Conservation (phyloP, 225 moss, liverwort and hornwort species). For the Polytrichum formosum region DNA sequence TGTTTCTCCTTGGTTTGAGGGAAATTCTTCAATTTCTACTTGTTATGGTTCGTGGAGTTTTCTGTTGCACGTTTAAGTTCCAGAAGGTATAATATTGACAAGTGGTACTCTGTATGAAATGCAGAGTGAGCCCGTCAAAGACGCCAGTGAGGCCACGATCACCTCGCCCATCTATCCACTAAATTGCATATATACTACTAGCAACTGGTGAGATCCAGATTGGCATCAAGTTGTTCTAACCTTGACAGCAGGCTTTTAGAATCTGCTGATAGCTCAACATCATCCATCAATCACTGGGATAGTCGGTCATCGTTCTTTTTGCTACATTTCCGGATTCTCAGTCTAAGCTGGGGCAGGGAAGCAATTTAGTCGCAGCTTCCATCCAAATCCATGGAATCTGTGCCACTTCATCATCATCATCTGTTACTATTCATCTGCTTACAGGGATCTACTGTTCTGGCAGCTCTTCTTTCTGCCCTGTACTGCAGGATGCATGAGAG, state of each 20-base stretch:
- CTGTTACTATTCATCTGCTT: conserved; percentile 55
- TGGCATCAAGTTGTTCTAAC: conserved; percentile 8
- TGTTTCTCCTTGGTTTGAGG: too few species aligned
- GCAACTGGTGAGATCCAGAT: conserved; percentile 3
- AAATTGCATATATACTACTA: conserved; percentile 23
- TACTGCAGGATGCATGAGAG: conserved; percentile 8
- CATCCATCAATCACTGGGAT: background rate
- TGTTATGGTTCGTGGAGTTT: too few species aligned
- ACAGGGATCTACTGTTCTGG: conserved; percentile 52
- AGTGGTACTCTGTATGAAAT: background rate
- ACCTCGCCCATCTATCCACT: conserved; percentile 75
- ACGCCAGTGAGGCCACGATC: conserved; percentile 96
- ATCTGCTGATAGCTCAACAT: conserved; percentile 13
- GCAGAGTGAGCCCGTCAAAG: conserved; percentile 99
- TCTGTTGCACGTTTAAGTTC: too few species aligned
- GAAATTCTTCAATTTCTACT: too few species aligned
- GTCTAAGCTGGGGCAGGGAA: conserved; percentile 45
- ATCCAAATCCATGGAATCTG: conserved; percentile 6
- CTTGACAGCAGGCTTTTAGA: conserved; percentile 23
- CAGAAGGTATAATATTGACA: background rate
- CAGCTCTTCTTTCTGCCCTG: conserved; percentile 2
- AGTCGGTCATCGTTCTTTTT: conserved; percentile 14
- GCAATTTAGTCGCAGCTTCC: conserved; percentile 22
- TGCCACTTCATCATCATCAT: background rate
- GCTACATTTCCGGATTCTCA: conserved; percentile 19